Percentiles rank a stretch among this genome's conserved stretches.
These are phyloP conservation scores for Acorus calamus DNA, from an alignment of 106 monocot species.

Conservation along the genomic window DNA sequence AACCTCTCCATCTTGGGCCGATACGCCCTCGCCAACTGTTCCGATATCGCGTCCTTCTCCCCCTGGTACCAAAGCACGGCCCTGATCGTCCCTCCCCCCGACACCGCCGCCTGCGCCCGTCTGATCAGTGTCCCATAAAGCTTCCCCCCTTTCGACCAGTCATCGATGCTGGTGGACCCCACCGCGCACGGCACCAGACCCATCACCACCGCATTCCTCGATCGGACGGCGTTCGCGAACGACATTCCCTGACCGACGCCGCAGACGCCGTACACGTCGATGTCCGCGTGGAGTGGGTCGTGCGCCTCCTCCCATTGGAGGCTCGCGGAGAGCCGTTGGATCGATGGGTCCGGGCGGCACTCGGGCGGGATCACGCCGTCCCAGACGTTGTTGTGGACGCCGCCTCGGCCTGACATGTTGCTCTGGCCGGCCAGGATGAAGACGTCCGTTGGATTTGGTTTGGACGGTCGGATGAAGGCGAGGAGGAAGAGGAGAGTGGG, in stretches of 20 bases:
- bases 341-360: constrained; percentile 6
- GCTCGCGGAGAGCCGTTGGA: constrained; percentile 13
- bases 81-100: constrained; percentile 1
- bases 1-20: background rate
- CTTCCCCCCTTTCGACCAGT: constrained; percentile 14
- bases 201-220: background rate
- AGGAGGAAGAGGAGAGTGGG: too few relatives aligned
- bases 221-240: constrained; percentile 15
- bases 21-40: too few relatives aligned
- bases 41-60: too few relatives aligned
- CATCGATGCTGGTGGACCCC: constrained; percentile 15
- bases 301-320: constrained; percentile 12
- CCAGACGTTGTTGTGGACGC: constrained; percentile 11
- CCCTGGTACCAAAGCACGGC: constrained; percentile 14
- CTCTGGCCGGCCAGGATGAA: constrained; percentile 31
- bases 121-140: constrained; percentile 9
- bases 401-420: constrained; percentile 30
- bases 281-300: constrained; percentile 25
- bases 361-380: constrained; percentile 13
- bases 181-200: constrained; percentile 28
- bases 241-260: constrained; percentile 30
- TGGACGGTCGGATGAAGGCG: too few relatives aligned
- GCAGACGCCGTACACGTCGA: constrained; percentile 15
- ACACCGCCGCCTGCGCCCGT: background rate
- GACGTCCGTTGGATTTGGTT: background rate